Base-by-base conservation (phyloP, 768 basidiomycete species). In the Scleroderma bovista region DNA sequence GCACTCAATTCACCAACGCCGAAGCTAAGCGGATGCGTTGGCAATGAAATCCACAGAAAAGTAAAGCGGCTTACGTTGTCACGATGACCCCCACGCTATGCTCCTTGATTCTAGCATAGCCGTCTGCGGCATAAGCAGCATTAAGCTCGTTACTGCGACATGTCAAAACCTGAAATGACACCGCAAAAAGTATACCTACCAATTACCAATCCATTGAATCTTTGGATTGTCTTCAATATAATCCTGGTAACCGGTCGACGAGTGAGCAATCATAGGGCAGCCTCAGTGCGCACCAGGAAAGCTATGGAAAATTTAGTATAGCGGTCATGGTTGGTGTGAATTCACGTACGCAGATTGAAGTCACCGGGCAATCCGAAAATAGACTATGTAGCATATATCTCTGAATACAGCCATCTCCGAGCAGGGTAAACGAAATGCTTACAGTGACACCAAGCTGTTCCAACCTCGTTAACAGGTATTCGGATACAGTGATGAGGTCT, bases 1-100 rank as follows among this genome's bases (percentile, higher is more conserved):
- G 93, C 92, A 36, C 85, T 88, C 39, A 95, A 70, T 64, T 96
- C 93, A 15, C 93, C 93, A n/a, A 96, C 93, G 48, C 93, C 93
- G 56, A 93, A 95, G 2, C 85, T 87, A 47, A 6, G 17, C 8
- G 1, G 17, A 20, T 24, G 34, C 26, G 48, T 17, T 19, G 46
- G 39, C 12, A 23, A 23, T 31, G 5, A 33, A 2, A 17, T 4
- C n/a, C 12, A 29, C 24, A 16, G 17, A 2, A 23, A 9, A 15
- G 19, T 23, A 10, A 13, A 16, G 3, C 19, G 1, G 60, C 72
- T n/a, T 58, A 86, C 84, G 87, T 96, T 11, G 93, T 95, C 29
- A 78, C 67, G 5, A 93, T 67, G 8, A 82, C 88, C 44, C 88
- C 88, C 43, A 91, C 69, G 57, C 79, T 75, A 42, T 75, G 70